Percentiles rank a stretch among this genome's conserved stretches.
These are phyloP conservation scores for Ormosia emarginata DNA, from an alignment of 306 rosid species.

Conservation along the genomic window DNA sequence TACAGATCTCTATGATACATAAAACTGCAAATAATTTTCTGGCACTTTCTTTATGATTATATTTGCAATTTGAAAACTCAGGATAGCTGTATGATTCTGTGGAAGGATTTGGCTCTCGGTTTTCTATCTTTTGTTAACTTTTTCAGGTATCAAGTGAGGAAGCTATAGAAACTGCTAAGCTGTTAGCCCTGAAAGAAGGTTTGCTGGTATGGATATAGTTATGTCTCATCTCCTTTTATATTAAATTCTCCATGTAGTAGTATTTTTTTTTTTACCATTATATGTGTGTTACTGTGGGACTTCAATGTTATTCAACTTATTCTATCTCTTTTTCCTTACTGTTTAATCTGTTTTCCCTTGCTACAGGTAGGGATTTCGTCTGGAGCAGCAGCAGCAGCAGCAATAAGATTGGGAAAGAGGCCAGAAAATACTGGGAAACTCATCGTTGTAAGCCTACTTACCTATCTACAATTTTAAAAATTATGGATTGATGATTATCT, in stretches of 20 bases:
- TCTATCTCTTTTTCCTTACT: neutral
- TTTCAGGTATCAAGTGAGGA: conserved; percentile 29
- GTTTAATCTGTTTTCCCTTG: neutral
- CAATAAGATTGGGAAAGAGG: conserved; percentile 40
- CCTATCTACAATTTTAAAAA: neutral
- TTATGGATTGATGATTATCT: neutral
- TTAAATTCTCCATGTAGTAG: neutral
- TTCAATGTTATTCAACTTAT: neutral
- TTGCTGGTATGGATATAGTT: conserved; percentile 45
- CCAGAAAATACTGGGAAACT: conserved; percentile 49
- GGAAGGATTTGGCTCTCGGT: neutral
- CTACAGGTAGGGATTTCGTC: conserved; percentile 67
- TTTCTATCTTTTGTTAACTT: neutral
- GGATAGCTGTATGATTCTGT: neutral
- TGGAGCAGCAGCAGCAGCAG: conserved; percentile 64
- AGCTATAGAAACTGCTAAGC: conserved; percentile 58
- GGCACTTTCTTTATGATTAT: neutral
- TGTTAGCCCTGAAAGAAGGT: conserved; percentile 66
- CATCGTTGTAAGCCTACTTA: conserved; percentile 37
- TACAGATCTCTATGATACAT: neutral
- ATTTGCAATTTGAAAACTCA: neutral
- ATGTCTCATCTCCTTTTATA: neutral
- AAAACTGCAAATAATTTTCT: neutral
- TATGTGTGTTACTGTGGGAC: neutral
- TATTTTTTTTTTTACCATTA: neutral